Evolutionary conservation across 208 protist species (phyloP), one percentile per base, ranked within the genome.

Genomic region (Acanthamoeba royreba): DNA sequence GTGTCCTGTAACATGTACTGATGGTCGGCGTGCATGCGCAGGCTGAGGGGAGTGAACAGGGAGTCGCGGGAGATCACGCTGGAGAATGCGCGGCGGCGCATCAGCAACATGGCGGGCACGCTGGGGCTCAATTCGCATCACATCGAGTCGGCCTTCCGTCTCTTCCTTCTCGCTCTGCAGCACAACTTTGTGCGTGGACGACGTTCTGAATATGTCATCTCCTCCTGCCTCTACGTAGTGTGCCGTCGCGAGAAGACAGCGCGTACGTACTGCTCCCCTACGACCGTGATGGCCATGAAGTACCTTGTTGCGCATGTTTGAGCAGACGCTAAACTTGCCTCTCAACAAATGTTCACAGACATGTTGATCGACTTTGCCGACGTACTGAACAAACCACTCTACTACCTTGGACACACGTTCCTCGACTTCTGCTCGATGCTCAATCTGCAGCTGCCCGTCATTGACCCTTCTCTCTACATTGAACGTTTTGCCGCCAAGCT

Each of bases 351-450:
- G n/a, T n/a, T 33, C 15, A 22, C 94, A 91, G 83, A 98, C 90
- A 95, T 98, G 93, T 89, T 98, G 17, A 96, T 98, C 49, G 97
- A 98, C 93, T 98, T 98, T 94, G 83, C 96, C 13, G 96, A 98
- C 58, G 63, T 96, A 31, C 90, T 83, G 35, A 46, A 83, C 38
- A 94, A 74, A 5, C 97, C 97, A 66, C 94, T 98, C 17, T 97
- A 95, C 79, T 49, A 86, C 35, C 92, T 98, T 1, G 97, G 97
- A 38, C 69, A 49, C 83, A 94, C 91, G 22, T 98, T 96, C 94
- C 55, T 98, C 40, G 96, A 97, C 93, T 96, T 98, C 46, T 92
- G 89, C 87, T 13, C 77, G 19, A 25, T 95, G 25, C 94, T 98
- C 25, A 79, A 97, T 91, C 55, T 97, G 7, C 33, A 46, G 17